Conservation (phyloP, 139 green algal genomes). For the Tetradesmus lagerheimii region DNA sequence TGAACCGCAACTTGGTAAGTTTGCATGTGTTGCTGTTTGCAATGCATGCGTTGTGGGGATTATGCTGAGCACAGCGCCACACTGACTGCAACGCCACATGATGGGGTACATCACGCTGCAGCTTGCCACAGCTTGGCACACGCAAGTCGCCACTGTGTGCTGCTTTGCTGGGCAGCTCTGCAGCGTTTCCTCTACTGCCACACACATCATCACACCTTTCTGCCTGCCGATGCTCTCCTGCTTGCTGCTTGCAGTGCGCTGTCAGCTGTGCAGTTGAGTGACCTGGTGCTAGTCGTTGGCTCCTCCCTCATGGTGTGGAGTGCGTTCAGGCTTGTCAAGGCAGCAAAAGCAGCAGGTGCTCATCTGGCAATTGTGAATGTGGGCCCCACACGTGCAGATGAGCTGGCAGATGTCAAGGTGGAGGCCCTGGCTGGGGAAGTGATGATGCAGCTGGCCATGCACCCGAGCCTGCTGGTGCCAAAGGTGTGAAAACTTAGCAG, state of each 20-base stretch:
- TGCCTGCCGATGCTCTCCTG: neutral
- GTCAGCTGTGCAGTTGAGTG: neutral
- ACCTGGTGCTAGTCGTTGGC: constrained; percentile 50
- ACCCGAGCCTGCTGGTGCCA: constrained; percentile 69
- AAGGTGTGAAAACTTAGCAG: no score
- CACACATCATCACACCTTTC: neutral
- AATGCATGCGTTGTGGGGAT: no score
- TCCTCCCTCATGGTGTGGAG: constrained; percentile 74
- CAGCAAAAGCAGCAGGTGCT: constrained; percentile 60
- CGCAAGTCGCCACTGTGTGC: no score
- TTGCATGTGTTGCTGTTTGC: no score
- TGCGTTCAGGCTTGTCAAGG: constrained; percentile 85
- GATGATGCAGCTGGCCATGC: constrained; percentile 66
- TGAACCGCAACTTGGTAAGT: no score
- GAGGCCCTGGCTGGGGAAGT: constrained; percentile 82
- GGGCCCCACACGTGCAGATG: constrained; percentile 84
- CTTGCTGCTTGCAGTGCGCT: constrained; percentile 15
- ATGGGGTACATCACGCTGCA: no score
- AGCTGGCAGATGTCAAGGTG: constrained; percentile 77
- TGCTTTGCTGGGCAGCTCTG: neutral
- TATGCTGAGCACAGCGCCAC: no score
- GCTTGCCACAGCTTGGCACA: no score
- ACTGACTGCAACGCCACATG: no score
- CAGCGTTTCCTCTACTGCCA: neutral
- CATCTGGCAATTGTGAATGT: constrained; percentile 77